Conservation (phyloP, 331 rosid species). For the Rhamnella rubrinervis region DNA sequence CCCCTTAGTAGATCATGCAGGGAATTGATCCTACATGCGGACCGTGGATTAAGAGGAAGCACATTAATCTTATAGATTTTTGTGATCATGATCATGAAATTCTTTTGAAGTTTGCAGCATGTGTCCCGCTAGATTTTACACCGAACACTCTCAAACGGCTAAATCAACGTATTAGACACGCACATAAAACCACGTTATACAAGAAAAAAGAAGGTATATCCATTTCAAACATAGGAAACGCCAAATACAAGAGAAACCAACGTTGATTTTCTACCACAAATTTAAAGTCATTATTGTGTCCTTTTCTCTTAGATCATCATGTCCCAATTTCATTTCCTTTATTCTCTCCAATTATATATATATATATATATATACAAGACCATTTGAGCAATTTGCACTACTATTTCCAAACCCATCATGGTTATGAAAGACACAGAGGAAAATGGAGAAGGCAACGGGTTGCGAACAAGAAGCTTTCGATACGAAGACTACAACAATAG, state of each 20-base stretch:
- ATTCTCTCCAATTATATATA: background rate
- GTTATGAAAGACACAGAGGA: constrained; percentile 4
- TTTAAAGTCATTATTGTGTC: background rate
- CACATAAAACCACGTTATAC: background rate
- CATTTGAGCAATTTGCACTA: background rate
- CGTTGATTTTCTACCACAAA: background rate
- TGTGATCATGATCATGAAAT: too few species aligned
- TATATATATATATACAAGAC: background rate
- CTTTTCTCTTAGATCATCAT: constrained; percentile 1
- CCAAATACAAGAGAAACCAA: constrained; percentile 4
- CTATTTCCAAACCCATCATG: background rate
- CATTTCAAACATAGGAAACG: constrained; percentile 16
- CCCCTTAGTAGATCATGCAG: too few species aligned
- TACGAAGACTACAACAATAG: constrained; percentile 25
- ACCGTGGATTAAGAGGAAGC: too few species aligned
- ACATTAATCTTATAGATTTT: too few species aligned
- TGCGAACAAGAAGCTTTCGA: constrained; percentile 28
- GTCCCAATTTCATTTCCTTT: background rate
- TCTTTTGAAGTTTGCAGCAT: too few species aligned
- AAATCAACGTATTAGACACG: background rate
- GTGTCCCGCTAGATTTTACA: too few species aligned
- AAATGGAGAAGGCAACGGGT: background rate
- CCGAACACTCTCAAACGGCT: background rate
- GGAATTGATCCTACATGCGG: too few species aligned
- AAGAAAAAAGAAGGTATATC: background rate